A percentile compares a stretch with the other conserved stretches of the same genome.
Conservation (phyloP, 176 grass and related monocot genomes). For the Rhynchospora tenuis region DNA sequence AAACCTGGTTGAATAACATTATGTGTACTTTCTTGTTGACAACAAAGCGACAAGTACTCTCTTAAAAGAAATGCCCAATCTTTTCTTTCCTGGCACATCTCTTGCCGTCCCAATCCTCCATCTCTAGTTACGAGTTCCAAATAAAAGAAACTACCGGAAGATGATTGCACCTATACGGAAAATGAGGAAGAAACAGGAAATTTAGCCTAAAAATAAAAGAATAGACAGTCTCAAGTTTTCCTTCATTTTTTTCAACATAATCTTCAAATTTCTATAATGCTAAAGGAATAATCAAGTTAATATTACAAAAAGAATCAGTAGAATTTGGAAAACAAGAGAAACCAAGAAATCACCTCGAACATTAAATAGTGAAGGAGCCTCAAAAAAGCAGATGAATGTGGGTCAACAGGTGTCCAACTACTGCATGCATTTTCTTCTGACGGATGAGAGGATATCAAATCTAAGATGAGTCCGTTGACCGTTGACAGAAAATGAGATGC, state of each 20-base stretch:
- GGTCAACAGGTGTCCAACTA: conserved; percentile 43
- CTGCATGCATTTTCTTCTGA: conserved; percentile 31
- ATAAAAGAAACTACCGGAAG: conserved; percentile 43
- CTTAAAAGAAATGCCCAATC: conserved; percentile 56
- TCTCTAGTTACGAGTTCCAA: conserved; percentile 39
- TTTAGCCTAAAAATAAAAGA: conserved; percentile 14
- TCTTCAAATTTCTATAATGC: not conserved
- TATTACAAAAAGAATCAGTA: not conserved
- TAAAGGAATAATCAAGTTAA: not conserved
- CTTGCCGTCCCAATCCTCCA: conserved; percentile 19
- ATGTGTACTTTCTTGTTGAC: conserved; percentile 37
- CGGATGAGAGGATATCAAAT: conserved; percentile 33
- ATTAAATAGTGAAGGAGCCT: conserved; percentile 68
- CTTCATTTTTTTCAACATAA: not conserved
- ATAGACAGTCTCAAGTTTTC: not conserved
- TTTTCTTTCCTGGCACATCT: conserved; percentile 25
- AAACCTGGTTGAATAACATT: conserved; percentile 30
- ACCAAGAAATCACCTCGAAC: conserved; percentile 45
- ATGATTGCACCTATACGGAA: conserved; percentile 28
- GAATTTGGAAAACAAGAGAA: not conserved
- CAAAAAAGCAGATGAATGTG: conserved; percentile 53
- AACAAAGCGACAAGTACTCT: conserved; percentile 41
- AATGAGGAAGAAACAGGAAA: not conserved
- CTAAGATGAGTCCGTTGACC: conserved; percentile 43
- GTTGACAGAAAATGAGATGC: conserved; percentile 65